Evolutionary conservation across 169 alveolate genomes (phyloP).

Genomic region (Amoebophrya sp.): DNA sequence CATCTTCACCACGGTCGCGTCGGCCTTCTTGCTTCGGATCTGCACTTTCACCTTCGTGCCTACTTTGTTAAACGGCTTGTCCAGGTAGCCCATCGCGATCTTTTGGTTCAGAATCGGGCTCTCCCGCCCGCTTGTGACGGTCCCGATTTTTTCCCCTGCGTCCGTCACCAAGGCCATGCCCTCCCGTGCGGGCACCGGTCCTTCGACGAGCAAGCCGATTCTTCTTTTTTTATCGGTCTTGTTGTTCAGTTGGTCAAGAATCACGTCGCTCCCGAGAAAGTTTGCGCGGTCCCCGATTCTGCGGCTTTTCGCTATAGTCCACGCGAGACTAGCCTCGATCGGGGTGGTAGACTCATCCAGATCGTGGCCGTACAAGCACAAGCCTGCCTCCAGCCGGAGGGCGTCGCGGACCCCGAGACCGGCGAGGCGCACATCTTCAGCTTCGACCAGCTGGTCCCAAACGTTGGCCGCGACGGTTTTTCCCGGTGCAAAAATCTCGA

Average conservation of each 20-base stretch:
- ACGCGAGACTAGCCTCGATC: slow-evolving; percentile 61
- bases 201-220: slow-evolving; percentile 28
- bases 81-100: slow-evolving; percentile 64
- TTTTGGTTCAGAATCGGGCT: slow-evolving; percentile 60
- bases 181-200: slow-evolving; percentile 28
- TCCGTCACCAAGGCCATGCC: neutral
- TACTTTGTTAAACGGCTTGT: slow-evolving; percentile 37
- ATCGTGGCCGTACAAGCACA: slow-evolving; percentile 70
- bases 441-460: neutral
- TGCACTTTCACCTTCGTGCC: slow-evolving; percentile 42
- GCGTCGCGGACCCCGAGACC: slow-evolving; percentile 77
- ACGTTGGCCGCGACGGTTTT: neutral
- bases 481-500: slow-evolving; percentile 52
- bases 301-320: slow-evolving; percentile 66
- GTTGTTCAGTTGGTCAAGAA: slow-evolving; percentile 28
- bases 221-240: slow-evolving; percentile 22
- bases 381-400: slow-evolving; percentile 73
- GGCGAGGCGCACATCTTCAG: slow-evolving; percentile 47
- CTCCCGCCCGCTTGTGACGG: slow-evolving; percentile 61
- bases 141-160: slow-evolving; percentile 56
- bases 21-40: slow-evolving; percentile 51
- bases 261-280: slow-evolving; percentile 38
- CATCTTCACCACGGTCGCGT: slow-evolving; percentile 55
- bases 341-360: slow-evolving; percentile 60
- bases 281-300: slow-evolving; percentile 45